Base-by-base conservation (phyloP, 1,284 basidiomycete species). In the Mycosarcoma mackinlayi region DNA sequence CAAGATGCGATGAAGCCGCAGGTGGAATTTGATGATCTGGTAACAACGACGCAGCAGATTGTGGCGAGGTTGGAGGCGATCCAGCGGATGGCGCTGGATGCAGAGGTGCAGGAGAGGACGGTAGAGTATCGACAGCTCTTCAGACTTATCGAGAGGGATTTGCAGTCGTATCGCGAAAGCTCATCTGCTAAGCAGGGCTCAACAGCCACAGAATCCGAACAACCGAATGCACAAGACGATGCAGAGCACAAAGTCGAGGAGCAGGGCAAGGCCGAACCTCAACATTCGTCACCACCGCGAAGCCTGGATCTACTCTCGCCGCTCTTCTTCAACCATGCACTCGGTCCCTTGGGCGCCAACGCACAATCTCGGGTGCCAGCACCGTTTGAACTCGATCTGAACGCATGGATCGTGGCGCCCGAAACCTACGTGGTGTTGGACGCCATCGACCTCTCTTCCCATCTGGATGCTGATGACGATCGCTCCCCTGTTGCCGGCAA, bases 21-120 rank as follows among this genome's bases (percentile, higher is more conserved):
- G 31, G 66, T 37, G 14, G 88, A 89, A 45, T 86, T 88, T 56
- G 82, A 90, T 27, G 84, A 87, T 5, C 87, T 89, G 69, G 85
- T 91, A 27, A 89, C 88, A 76, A 83, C 84, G 28, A 84, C 87
- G 6, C 90, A 91, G 0, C 86, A 86, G 21, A 85, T 92, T 49
- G 84, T 88, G 11, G 84, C 83, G 18, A 86, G 88, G 13, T 81
- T 92, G 51, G 80, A 84, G n/a, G 85, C 85, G 40, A 86, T 92
- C 62, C 73, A 44, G 14, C 16, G 83, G 85, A 3, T 88, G 86
- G 76, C 68, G 19, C 83, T 87, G 4, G 87, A 94, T 73, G 89
- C 93, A 33, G 94, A 97, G 79, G 90, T 98, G 13, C 92, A 94
- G 83, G 93, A 98, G 83, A 86, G 95, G 75, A 91, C 93, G 5